Evolutionary conservation across 139 green algal species (phyloP).

Genomic region (Yamagishiella unicocca): DNA sequence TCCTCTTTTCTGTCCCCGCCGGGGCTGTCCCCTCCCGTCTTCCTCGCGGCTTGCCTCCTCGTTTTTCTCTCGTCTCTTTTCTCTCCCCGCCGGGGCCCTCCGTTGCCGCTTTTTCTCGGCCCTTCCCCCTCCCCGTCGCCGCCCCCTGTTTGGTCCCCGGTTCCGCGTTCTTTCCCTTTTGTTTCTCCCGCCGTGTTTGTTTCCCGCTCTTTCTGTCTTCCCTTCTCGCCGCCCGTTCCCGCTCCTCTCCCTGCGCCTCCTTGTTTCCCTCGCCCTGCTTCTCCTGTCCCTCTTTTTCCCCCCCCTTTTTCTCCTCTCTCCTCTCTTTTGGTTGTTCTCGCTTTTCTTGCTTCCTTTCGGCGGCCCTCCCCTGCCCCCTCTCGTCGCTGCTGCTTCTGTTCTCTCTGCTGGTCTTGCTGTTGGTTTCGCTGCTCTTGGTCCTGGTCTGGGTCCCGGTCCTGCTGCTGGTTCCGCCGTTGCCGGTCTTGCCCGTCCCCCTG

Average conservation of each 20-base stretch:
- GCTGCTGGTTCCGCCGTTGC: background rate
- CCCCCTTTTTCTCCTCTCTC: background rate
- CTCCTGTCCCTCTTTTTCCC: background rate
- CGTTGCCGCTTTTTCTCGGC: too few species aligned
- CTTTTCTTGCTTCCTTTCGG: background rate
- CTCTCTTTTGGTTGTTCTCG: background rate
- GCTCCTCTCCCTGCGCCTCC: background rate
- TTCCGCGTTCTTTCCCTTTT: too few species aligned
- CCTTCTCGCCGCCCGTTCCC: background rate
- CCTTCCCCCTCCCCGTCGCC: too few species aligned
- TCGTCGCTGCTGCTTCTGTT: background rate
- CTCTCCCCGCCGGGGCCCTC: too few species aligned
- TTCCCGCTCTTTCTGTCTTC: background rate
- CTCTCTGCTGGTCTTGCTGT: background rate
- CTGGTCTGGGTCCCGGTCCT: background rate
- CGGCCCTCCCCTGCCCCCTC: background rate
- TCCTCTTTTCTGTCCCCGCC: background rate
- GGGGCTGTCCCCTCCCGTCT: background rate
- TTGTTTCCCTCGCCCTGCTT: background rate
- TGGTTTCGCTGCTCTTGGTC: background rate
- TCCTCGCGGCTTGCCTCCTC: too few species aligned
- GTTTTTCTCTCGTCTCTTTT: background rate
- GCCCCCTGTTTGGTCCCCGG: too few species aligned
- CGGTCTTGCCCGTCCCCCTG: background rate
- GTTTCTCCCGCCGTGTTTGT: too few species aligned